Base-by-base conservation (phyloP, 805 yeast species). In the Starmerella stellata region DNA sequence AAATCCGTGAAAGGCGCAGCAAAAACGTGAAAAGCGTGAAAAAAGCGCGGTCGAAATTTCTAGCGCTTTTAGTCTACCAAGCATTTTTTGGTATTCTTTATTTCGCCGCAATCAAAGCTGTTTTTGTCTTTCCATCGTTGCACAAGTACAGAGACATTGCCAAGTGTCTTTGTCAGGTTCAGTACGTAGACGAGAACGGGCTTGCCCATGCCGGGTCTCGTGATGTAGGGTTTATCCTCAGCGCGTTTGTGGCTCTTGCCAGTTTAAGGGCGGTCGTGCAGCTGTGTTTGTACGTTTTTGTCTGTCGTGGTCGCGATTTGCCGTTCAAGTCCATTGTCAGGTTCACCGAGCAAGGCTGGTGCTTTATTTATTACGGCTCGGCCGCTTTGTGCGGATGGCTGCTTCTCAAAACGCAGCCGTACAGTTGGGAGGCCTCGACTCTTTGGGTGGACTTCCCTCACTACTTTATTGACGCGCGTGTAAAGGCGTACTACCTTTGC, bases 341-440 rank as follows among this genome's bases (percentile, higher is more conserved):
- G 41, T 82, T 79, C 53, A 78, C 81, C 40, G 95, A 82, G 58
- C 95, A 82, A 62, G 74, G 81, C 37, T 83, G 94, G 94, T 63
- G 70, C 25, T 54, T 71, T 15, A 50, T 70, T 5, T 79, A 78
- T 54, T 79, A 72, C 60, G 47, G 67, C 5, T 47, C 59, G 9
- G 68, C 79, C 8, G 74, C 74, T 53, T 34, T 54, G 1, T 59
- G 60, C 41, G 94, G 93, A 1, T 58, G 69, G 41, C 63, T 63
- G 42, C 57, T 82, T 15, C 74, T 77, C 51, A 58, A 55, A 42
- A 43, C 64, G 35, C 71, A 83, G 3, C 67, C 70, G 1, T 79
- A 80, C 60, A 74, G 64, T 52, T 51, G 48, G 49, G 64, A 75
- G 49, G 60, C 72, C 40, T 75, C 70, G 48, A 61, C 69, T 38